A percentile compares a stretch with the other conserved stretches of the same genome.
phyloP scores from a whole-genome alignment of 305 asterid species.

The Fraxinus angustifolia region DNA sequence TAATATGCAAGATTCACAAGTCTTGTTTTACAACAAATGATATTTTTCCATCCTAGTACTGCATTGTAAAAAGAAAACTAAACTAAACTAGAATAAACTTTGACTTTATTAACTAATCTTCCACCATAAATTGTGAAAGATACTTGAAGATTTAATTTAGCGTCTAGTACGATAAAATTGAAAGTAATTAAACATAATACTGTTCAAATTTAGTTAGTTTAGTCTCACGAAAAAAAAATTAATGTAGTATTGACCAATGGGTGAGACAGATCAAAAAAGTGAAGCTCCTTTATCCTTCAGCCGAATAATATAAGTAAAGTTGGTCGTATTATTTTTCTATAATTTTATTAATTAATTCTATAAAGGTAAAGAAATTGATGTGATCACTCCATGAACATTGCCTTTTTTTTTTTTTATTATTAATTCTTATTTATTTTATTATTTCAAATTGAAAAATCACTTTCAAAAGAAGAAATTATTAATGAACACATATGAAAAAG shows the following conservation, averaged over 20 bases:
- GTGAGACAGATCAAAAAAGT: conserved; percentile 11
- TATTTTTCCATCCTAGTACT: background rate
- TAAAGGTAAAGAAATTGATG: conserved; percentile 15
- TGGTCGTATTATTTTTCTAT: conserved; percentile 14
- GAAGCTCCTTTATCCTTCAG: background rate
- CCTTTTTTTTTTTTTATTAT: background rate
- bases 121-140: background rate
- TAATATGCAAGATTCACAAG: background rate
- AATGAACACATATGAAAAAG: no score
- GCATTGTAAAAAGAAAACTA: background rate
- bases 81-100: no score
- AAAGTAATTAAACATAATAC: background rate
- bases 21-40: background rate
- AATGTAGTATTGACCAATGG: conserved; percentile 13
- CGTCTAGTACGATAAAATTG: background rate
- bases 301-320: conserved; percentile 11
- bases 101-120: background rate
- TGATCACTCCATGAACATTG: background rate
- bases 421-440: background rate
- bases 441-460: background rate
- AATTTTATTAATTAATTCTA: conserved; percentile 19
- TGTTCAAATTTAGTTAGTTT: conserved; percentile 13
- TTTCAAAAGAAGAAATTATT: background rate
- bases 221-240: background rate
- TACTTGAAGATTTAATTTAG: conserved; percentile 9